A percentile compares a stretch with the other conserved stretches of the same genome.
phyloP scores from a whole-genome alignment of 2,329 filamentous ascomycete genomes.

The Harringtonia aguacate region DNA sequence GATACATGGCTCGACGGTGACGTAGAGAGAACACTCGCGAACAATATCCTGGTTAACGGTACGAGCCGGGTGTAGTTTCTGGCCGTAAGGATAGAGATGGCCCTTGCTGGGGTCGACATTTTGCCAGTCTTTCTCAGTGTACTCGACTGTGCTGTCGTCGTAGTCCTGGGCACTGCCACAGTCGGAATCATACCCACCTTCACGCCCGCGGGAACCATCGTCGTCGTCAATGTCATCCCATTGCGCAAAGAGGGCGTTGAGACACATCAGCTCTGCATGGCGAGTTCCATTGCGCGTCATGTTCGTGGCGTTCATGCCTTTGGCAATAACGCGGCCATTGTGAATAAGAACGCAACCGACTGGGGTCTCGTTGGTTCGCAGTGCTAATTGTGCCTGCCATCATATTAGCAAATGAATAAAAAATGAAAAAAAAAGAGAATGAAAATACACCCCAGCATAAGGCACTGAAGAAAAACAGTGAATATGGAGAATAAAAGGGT shows the following conservation, averaged over 20 bases:
- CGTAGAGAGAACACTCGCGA: slow-evolving; percentile 68
- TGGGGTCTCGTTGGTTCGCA: slow-evolving; percentile 81
- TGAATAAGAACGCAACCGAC: slow-evolving; percentile 93
- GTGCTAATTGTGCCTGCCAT: slow-evolving; percentile 67
- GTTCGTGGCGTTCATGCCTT: slow-evolving; percentile 96
- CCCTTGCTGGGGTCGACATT: slow-evolving; percentile 44
- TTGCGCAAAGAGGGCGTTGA: slow-evolving; percentile 46
- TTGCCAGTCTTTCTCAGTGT: slow-evolving; percentile 31
- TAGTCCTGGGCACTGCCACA: slow-evolving; percentile 18
- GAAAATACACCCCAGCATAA: too few species aligned
- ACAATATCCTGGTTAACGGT: slow-evolving; percentile 59
- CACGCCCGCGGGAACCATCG: slow-evolving; percentile 12
- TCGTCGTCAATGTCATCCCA: slow-evolving; percentile 19
- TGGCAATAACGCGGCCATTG: slow-evolving; percentile 66
- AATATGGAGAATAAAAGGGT: not conserved
- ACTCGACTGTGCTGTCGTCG: slow-evolving; percentile 14
- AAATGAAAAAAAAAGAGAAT: not conserved
- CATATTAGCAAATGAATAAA: slow-evolving; percentile 5
- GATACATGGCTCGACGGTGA: slow-evolving; percentile 96
- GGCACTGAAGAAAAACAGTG: not conserved
- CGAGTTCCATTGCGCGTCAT: slow-evolving; percentile 81
- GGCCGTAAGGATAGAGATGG: slow-evolving; percentile 50
- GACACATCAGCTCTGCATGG: slow-evolving; percentile 89
- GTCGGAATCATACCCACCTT: slow-evolving; percentile 30
- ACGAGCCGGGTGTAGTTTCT: slow-evolving; percentile 42